Base-by-base conservation (phyloP, 2,329 filamentous ascomycete genomes). In the Xylogone sp. region DNA sequence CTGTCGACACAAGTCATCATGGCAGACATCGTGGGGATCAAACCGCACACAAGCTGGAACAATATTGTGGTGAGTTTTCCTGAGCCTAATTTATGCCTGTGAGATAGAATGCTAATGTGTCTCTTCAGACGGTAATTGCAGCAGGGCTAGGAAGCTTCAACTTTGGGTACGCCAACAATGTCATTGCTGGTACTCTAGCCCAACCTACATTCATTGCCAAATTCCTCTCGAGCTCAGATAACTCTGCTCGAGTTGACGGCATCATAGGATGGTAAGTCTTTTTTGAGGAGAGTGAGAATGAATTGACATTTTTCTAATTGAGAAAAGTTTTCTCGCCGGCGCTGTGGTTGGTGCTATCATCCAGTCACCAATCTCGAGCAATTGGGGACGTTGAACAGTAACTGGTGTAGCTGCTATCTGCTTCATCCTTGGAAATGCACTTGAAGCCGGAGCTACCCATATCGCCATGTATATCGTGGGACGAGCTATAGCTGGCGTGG, bases 161-260 rank as follows among this genome's bases (percentile, higher is more conserved):
- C 21, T 67, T 62, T 46, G 64, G 64, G 42, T 67, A 62, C 50
- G 55, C 60, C 10, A 61, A 58, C 48, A 67, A 67, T 50, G 52
- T 57, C 18, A 65, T 67, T 50, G 58, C 61, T 21, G 59, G 64
- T 3, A 62, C 63, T 2, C 46, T 66, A 10, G 65, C 61, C 8
- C 63, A 65, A 51, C 50, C 58, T 3, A 59, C 59, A 10, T 67
- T 67, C 51, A 48, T 63, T 16, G 52, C 51, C 2, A 57, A 60
- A 47, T 65, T 67, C 44, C 43, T 65, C 20, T 53, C 48, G 18
- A 21, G 43, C 12, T 16, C 13, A n/a, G 56, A 62, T 51, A 55
- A 58, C 18, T 48, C 46, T 29, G 39, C 54, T 5, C 29, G 55
- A 22, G 54, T 54, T 12, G 60, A 56, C 47, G 61, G 52, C 12